Evolutionary conservation across 768 basidiomycete genomes (phyloP), one percentile per base, ranked within the genome.

Genomic region (Serendipita sp.): DNA sequence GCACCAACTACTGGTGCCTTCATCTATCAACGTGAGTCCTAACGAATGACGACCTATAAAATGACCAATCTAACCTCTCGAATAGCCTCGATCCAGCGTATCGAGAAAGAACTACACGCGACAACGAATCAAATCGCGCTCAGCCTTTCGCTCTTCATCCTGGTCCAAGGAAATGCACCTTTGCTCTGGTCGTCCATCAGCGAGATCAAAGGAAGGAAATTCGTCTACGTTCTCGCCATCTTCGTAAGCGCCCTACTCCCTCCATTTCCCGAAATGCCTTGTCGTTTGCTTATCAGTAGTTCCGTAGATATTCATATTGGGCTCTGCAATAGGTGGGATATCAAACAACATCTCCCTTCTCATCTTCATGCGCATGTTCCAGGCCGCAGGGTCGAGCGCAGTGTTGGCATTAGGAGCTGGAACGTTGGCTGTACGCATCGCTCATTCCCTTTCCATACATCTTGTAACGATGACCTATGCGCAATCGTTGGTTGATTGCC

Each of bases 151-250:
- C 66, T 85, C n/a, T 91, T 88, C 72, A 86, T 89, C 65, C 73
- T 85, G 2, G 69, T 88, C 10, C 89, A 91, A 72, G 89, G 89
- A 2, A 72, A 75, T 10, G 73, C 83, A 63, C 89, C 89, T 0
- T 69, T 88, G 10, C 41, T 85, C 2, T 89, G 89, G 88, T 81
- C 78, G 64, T 79, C 82, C 0, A 74, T 86, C 30, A 85, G 84
- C 64, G 89, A 92, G 73, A 80, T 91, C 37, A 84, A 82, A 70
- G 89, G 89, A 5, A 76, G 89, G 63, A 89, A 83, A 77, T 62
- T 68, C 45, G 70, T 71, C 51, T 75, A 74, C 64, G 53, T 74
- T 16, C 63, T 65, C 28, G 66, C 70, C 15, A 64, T 69, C 15
- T 28, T 66, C 35, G 70, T 70, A 38, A 68, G 68, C 11, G 16